Conservation (phyloP, 2,329 filamentous ascomycete genomes). For the Cladosporium colombiae region DNA sequence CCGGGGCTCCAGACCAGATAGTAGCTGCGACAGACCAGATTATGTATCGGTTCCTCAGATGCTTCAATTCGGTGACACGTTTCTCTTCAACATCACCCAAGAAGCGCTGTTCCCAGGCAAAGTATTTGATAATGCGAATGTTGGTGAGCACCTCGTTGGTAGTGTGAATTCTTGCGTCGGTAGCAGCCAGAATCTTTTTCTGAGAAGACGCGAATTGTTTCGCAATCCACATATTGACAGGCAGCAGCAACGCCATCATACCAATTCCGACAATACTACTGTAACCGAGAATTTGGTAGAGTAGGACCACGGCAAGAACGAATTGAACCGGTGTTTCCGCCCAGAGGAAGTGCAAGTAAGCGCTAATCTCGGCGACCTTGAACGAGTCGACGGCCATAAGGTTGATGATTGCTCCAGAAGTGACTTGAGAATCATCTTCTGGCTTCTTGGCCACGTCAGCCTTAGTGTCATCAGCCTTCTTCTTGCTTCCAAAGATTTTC, state of each 20-base stretch:
- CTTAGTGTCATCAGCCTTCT: conserved; percentile 51
- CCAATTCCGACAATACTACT: conserved; percentile 92
- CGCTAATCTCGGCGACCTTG: conserved; percentile 93
- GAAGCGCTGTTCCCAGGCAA: conserved; percentile 96
- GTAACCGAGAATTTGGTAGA: conserved; percentile 87
- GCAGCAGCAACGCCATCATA: conserved; percentile 85
- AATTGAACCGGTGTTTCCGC: conserved; percentile 89
- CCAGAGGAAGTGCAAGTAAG: conserved; percentile 95
- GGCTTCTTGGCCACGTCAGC: conserved; percentile 41
- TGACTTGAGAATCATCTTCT: conserved; percentile 62
- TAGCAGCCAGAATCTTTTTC: conserved; percentile 87
- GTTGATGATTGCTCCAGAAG: conserved; percentile 97
- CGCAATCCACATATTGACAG: conserved; percentile 86
- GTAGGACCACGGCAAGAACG: conserved; percentile 72
- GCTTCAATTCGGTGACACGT: conserved; percentile 72
- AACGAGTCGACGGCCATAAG: conserved; percentile 99
- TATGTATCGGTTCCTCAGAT: conserved; percentile 79
- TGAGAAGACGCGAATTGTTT: conserved; percentile 82
- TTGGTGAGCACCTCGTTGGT: conserved; percentile 98
- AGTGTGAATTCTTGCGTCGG: conserved; percentile 91
- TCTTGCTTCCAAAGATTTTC: conserved; percentile 61
- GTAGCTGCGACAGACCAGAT: conserved; percentile 90
- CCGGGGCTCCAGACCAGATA: conserved; percentile 93
- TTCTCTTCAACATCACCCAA: conserved; percentile 86
- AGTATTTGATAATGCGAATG: conserved; percentile 98